These are phyloP conservation scores for Colletotrichum sp. DNA, from an alignment of 2,329 filamentous ascomycete genomes.

Conservation along the genomic window DNA sequence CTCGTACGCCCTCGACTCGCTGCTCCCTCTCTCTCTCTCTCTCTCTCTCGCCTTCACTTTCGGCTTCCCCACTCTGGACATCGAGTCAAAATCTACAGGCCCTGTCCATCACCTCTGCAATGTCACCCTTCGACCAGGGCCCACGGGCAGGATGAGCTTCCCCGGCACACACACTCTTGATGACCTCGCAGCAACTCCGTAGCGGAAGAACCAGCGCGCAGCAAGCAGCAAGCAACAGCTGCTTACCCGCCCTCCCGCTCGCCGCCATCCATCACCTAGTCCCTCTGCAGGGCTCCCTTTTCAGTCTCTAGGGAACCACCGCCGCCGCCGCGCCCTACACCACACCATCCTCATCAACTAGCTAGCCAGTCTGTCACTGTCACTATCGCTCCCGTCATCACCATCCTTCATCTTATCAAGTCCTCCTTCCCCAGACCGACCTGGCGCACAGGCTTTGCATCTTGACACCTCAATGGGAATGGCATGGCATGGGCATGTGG, in stretches of 20 bases:
- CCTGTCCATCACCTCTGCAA: conserved; percentile 20
- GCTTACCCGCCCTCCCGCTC: conserved; percentile 4
- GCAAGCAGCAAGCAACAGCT: not conserved
- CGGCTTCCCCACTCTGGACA: not conserved
- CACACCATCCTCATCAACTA: not conserved
- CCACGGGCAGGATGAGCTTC: conserved; percentile 18
- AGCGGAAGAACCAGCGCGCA: not conserved
- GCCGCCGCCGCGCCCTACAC: not conserved
- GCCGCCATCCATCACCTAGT: not conserved
- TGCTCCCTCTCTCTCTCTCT: not conserved
- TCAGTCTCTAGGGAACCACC: not conserved
- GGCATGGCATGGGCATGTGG: not conserved
- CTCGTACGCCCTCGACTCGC: not conserved
- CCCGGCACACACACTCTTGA: conserved; percentile 15
- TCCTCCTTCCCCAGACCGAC: not conserved
- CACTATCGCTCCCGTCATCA: not conserved
- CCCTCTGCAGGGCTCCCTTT: not conserved
- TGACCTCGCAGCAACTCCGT: not conserved
- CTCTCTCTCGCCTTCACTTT: not conserved
- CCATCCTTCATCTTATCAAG: conserved; percentile 5
- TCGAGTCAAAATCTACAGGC: conserved; percentile 5
- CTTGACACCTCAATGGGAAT: not conserved
- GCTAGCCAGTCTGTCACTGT: not conserved
- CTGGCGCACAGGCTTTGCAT: not conserved
- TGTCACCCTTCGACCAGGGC: not conserved